Percentiles rank a stretch among this genome's conserved stretches.
Evolutionary conservation across 1,284 basidiomycete genomes (phyloP).

Genomic region (Trichosporon ovoides): DNA sequence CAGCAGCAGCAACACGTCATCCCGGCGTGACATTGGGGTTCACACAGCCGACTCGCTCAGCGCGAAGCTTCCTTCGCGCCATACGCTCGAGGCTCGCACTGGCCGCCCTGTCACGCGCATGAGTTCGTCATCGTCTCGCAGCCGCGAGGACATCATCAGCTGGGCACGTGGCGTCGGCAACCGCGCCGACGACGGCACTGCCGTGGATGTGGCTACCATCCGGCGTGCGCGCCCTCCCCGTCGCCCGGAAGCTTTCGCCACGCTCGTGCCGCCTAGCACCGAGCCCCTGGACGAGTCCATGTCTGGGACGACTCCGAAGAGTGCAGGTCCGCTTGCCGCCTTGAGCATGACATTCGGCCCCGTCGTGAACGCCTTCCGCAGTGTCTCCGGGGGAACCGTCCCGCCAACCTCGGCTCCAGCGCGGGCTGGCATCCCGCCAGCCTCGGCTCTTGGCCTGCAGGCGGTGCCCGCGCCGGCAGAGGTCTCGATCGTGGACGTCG

Average conservation of each 20-base stretch:
- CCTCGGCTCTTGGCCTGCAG: slow-evolving; percentile 23
- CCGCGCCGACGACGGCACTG: slow-evolving; percentile 7
- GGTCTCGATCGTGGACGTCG: slow-evolving; percentile 33
- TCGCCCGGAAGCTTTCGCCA: slow-evolving; percentile 10
- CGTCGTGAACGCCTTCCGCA: slow-evolving; percentile 37
- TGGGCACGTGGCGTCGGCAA: slow-evolving; percentile 39
- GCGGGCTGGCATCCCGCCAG: not conserved
- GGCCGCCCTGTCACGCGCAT: slow-evolving; percentile 30
- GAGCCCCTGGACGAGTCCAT: slow-evolving; percentile 17
- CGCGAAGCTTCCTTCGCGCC: slow-evolving; percentile 15
- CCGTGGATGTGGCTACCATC: slow-evolving; percentile 18
- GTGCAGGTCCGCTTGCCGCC: slow-evolving; percentile 25
- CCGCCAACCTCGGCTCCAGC: slow-evolving; percentile 2
- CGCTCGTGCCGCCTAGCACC: slow-evolving; percentile 15
- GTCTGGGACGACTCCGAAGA: slow-evolving; percentile 9
- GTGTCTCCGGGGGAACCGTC: slow-evolving; percentile 13
- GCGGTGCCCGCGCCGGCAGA: slow-evolving; percentile 29
- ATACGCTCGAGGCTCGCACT: slow-evolving; percentile 11
- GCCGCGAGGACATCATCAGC: slow-evolving; percentile 44
- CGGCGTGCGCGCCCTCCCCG: slow-evolving; percentile 9
- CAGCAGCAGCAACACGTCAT: not conserved
- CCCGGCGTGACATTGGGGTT: not conserved
- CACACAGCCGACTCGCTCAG: slow-evolving; percentile 10
- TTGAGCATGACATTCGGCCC: slow-evolving; percentile 24
- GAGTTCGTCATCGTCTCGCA: slow-evolving; percentile 39